A percentile compares a stretch with the other conserved stretches of the same genome.
phyloP scores from a whole-genome alignment of 2,329 filamentous ascomycete species.

The Ambrosiella beaveri region DNA sequence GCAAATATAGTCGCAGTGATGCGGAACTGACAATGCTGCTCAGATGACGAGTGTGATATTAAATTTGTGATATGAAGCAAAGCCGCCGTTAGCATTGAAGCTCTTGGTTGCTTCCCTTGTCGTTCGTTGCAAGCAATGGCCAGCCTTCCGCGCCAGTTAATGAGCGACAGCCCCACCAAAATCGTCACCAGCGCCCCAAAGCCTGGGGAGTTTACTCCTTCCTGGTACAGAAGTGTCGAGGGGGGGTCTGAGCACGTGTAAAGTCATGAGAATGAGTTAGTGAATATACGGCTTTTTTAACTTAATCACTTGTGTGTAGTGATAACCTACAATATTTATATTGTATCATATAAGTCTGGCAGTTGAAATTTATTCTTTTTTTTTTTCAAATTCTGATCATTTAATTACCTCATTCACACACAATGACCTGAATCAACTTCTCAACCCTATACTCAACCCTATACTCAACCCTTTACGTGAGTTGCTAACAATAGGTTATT shows the following conservation, averaged over 20 bases:
- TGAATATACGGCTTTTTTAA: too few species aligned
- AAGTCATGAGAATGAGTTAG: conserved; percentile 1
- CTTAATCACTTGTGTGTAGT: too few species aligned
- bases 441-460: too few species aligned
- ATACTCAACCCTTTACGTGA: too few species aligned
- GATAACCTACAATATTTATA: too few species aligned
- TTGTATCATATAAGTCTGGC: too few species aligned
- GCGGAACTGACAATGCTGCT: neutral
- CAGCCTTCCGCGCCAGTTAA: conserved; percentile 6
- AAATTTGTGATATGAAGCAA: conserved; percentile 6
- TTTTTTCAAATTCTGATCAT: too few species aligned
- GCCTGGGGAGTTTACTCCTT: neutral
- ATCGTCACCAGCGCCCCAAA: neutral
- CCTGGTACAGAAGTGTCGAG: neutral
- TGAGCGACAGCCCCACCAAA: conserved; percentile 11
- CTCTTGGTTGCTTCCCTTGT: conserved; percentile 1
- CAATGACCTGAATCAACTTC: too few species aligned
- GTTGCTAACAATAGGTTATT: too few species aligned
- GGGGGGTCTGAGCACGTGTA: neutral
- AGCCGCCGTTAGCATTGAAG: conserved; percentile 1
- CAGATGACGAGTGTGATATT: conserved; percentile 12
- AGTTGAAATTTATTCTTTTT: too few species aligned
- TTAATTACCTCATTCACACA: too few species aligned
- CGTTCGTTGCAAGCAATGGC: conserved; percentile 5
- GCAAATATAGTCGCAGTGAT: neutral